Evolutionary conservation across 2,329 filamentous ascomycete species (phyloP).

Genomic region (Colletotrichum karsti): DNA sequence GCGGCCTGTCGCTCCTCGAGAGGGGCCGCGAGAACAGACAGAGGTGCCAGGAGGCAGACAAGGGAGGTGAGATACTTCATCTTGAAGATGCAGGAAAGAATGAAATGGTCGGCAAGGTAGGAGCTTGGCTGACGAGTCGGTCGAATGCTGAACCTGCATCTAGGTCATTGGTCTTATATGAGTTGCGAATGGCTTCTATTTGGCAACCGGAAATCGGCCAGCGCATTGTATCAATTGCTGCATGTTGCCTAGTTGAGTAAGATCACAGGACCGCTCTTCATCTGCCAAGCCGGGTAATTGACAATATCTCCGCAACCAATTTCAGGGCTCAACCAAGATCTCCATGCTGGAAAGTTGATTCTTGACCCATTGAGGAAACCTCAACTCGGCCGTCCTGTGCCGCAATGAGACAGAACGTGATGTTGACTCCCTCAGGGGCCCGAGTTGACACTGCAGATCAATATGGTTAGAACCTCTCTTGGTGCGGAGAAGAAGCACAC

Average conservation of each 20-base stretch:
- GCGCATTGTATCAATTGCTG: not conserved
- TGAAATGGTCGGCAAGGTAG: not conserved
- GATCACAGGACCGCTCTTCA: not conserved
- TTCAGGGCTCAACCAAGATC: not conserved
- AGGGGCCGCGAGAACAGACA: conserved; percentile 43
- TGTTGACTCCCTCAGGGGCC: not conserved
- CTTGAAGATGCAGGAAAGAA: not conserved
- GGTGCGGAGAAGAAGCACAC: not conserved
- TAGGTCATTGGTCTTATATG: too few species aligned
- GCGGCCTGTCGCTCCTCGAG: conserved; percentile 47
- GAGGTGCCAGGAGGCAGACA: conserved; percentile 45
- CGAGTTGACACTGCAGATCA: not conserved
- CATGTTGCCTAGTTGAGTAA: not conserved
- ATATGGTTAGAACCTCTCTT: not conserved
- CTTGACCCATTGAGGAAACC: not conserved
- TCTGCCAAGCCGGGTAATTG: not conserved
- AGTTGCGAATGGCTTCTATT: too few species aligned
- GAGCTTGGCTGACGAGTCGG: not conserved
- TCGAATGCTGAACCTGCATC: not conserved
- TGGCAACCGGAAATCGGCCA: too few species aligned
- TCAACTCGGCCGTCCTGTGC: not conserved
- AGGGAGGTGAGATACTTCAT: conserved; percentile 36
- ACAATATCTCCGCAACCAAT: not conserved
- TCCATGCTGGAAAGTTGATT: too few species aligned
- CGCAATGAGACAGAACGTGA: not conserved